Base-by-base conservation (phyloP, 2,329 filamentous ascomycete genomes). In the Colletotrichum sublineola region DNA sequence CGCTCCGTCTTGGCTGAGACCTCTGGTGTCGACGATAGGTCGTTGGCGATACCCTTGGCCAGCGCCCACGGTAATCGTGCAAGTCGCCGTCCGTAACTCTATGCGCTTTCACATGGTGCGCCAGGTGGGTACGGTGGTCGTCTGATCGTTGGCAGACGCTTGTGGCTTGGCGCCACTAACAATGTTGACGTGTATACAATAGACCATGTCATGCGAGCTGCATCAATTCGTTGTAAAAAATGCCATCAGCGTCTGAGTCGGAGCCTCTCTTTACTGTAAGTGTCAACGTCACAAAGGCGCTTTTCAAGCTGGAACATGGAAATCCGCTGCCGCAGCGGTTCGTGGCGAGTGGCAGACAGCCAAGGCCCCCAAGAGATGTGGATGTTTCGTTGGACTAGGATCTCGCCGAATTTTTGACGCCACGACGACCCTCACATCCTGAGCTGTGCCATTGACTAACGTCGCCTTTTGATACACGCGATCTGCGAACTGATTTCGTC, bases 101-200 rank as follows among this genome's bases (percentile, higher is more conserved):
- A 63, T 63, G 50, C 57, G 29, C 56, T 71, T 56, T 63, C 63
- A 63, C 50, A 57, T 33, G 63, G 68, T n/a, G 48, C 48, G 29
- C 9, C 48, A 24, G 24, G 24, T 24, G 24, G 24, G 24, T 24
- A 24, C 24, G n/a, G 31, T 33, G 31, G 55, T 29, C n/a, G 38
- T 46, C 46, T 60, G 68, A n/a, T 52, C 36, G 66, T 31, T 71
- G 29, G 56, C 29, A 15, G 29, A 67, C 36, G 55, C 57, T 63
- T 70, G 71, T 15, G 42, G 36, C 42, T 50, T 67, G 40, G 38
- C 42, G 18, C 67, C 20, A 84, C 86, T 11, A 77, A 81, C 77
- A 87, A 86, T 24, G 87, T 89, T 62, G 84, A 80, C 1, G 87
- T 87, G 78, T 88, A 82, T 24, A 87, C 77, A 46, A 88, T 80